Base-by-base conservation (phyloP, 805 yeast genomes). In the Pichia cabralensis region DNA sequence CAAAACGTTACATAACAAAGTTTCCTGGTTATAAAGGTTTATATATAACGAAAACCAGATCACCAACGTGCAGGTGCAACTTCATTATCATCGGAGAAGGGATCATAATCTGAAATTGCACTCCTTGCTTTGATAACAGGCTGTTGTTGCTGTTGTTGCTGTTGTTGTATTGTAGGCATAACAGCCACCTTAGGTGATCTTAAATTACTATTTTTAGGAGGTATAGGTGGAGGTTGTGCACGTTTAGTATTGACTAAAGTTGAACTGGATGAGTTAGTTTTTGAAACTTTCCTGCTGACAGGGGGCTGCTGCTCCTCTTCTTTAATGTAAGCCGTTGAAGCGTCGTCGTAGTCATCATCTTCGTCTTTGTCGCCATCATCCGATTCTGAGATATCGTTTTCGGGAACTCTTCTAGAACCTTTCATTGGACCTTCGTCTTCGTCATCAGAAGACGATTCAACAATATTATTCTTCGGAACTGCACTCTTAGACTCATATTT, bases 401-500 rank as follows among this genome's bases (percentile, higher is more conserved):
- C 30, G 9, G 11, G n/a, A 5, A 28, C 15, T 8, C 8, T 6
- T 8, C 13, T 13, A 5, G 13, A 22, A 10, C 16, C 18, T 16
- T 35, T 21, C 7, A 5, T 30, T 17, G 23, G 28, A 10, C 11
- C 30, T 8, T 28, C 21, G 1, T 37, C 24, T 15, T 32, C 38
- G 23, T 53, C 47, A 31, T 51, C 57, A 3, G 58, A 52, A 31
- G 56, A 64, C 13, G 62, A 65, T 10, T 67, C 65, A 36, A 66
- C 73, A 30, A 62, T 59, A 30, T 58, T 58, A 58, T 21, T 26
- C 30, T 31, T 28, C 45, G 73, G 56, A 39, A 62, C 42, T n/a
- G n/a, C n/a, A 45, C 76, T 55, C 61, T 62, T 55, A 31, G 68
- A 67, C 39, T 88, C 95, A 53, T 74, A 88, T 34, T 64, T 58